Evolutionary conservation across 2,329 filamentous ascomycete genomes (phyloP).

Genomic region (Neofusicoccum ribis): DNA sequence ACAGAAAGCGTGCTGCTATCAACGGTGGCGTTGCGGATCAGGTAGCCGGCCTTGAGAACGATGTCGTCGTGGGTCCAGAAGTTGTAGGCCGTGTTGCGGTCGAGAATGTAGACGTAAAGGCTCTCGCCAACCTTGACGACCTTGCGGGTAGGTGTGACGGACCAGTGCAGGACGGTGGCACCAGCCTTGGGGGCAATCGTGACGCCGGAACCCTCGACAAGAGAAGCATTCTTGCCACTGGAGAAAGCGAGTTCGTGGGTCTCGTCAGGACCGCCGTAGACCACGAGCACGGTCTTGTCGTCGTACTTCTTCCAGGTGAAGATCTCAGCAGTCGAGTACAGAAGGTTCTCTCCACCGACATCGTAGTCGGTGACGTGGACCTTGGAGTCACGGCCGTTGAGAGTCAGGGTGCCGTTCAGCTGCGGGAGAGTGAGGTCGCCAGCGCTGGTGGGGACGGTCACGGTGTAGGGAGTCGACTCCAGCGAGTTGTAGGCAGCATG

Average conservation of each 20-base stretch:
- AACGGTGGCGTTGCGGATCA: conserved; percentile 62
- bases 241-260: conserved; percentile 61
- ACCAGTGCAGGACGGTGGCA: conserved; percentile 55
- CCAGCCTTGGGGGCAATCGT: conserved; percentile 41
- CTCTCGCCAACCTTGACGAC: conserved; percentile 52
- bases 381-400: conserved; percentile 66
- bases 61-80: conserved; percentile 41
- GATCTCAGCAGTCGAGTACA: conserved; percentile 71
- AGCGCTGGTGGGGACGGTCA: conserved; percentile 64
- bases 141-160: conserved; percentile 54
- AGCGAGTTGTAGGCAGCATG: conserved; percentile 66
- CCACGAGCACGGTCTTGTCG: conserved; percentile 59
- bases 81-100: conserved; percentile 39
- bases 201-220: conserved; percentile 45
- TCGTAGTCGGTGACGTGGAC: conserved; percentile 68
- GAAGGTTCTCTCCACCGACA: conserved; percentile 57
- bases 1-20: conserved; percentile 60
- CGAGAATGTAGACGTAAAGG: conserved; percentile 57
- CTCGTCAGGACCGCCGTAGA: conserved; percentile 65
- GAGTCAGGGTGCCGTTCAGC: conserved; percentile 55
- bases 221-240: conserved; percentile 34
- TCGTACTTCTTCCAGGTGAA: conserved; percentile 65
- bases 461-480: conserved; percentile 60
- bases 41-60: conserved; percentile 64
- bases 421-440: conserved; percentile 59